Percentiles rank a stretch among this genome's conserved stretches.
These are phyloP conservation scores for Choanephora cucurbitarum DNA, from an alignment of 371 early-diverging fungal species.

Conservation along the genomic window DNA sequence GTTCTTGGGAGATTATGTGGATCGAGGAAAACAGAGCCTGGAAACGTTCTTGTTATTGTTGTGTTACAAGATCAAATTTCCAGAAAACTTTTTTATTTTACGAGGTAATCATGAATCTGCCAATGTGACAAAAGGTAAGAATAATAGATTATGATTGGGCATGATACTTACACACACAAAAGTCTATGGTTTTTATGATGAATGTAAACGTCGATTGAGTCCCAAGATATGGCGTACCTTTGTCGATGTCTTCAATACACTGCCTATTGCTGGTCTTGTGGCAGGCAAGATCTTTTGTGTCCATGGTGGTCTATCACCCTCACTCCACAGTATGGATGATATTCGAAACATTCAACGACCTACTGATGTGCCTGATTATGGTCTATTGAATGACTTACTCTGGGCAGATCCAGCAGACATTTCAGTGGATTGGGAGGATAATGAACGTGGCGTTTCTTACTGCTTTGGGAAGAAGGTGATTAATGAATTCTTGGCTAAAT, in stretches of 20 bases:
- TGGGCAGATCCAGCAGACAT: constrained; percentile 89
- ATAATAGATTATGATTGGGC: too few relatives aligned
- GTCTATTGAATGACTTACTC: constrained; percentile 78
- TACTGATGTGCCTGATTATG: constrained; percentile 97
- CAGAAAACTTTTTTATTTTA: constrained; percentile 97
- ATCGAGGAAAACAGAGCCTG: constrained; percentile 93
- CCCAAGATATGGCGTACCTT: constrained; percentile 97
- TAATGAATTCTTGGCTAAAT: constrained; percentile 75
- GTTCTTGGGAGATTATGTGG: constrained; percentile 99
- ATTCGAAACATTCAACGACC: constrained; percentile 90
- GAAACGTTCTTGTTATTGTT: constrained; percentile 95
- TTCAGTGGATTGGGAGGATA: constrained; percentile 91
- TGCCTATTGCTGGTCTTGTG: constrained; percentile 96
- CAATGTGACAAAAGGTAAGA: constrained; percentile 85
- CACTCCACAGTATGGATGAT: constrained; percentile 86
- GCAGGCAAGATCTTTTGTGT: constrained; percentile 98
- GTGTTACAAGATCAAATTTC: constrained; percentile 97
- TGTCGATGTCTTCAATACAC: constrained; percentile 97
- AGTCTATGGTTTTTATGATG: constrained; percentile 99
- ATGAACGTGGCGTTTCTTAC: constrained; percentile 96
- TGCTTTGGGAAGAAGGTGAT: constrained; percentile 92
- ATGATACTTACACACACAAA: too few relatives aligned
- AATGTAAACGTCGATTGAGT: constrained; percentile 96
- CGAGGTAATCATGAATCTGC: constrained; percentile 99
- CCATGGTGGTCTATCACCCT: constrained; percentile 90